Evolutionary conservation across 495 filamentous ascomycete species (phyloP), one percentile per base, ranked within the genome.

Genomic region (Neurospora sp.): DNA sequence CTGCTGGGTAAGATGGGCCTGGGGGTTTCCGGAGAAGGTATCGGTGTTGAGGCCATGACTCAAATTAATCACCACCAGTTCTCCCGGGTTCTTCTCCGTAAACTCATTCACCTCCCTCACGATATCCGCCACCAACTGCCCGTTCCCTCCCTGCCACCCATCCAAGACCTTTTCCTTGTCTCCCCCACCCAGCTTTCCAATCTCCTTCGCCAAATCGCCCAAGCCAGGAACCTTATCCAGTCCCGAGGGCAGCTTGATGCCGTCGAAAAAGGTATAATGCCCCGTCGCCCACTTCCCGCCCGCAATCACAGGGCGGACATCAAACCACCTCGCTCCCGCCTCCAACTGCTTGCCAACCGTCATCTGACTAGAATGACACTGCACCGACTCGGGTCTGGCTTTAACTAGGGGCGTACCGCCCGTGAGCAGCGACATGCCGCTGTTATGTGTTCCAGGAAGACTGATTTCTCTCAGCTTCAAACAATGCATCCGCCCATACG

Each of bases 1-100:
- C 8, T 35, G 22, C n/a, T 71, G 70, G 3, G 44, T 12, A 4
- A 71, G 70, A 3, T 22, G 70, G n/a, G 44, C 48, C 0, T 39
- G 1, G 14, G 35, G 10, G 44, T 71, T 38, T 0, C 41, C 22
- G 16, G 31, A 22, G 12, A 71, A 71, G 9, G 31, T 10, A 38
- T 71, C 70, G 7, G 70, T 71, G 70, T 71, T 61, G 10, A 71
- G 42, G 31, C 70, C 70, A 10, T 71, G 70, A 3, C 16, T 20
- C 6, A 71, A 18, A 3, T 71, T 71, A 9, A 71, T 35, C 6
- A 71, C 38, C 9, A 71, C 44, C 14, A 71, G 35, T 2, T 71
- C 70, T 0, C 53, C 53, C 3, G 44, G 35, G 44, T 71, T 61
- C 9, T 31, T 16, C 0, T 16, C 42, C 1, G 70, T 71, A 35